phyloP scores from a whole-genome alignment of 106 monocot species.

The Chionographis japonica region DNA sequence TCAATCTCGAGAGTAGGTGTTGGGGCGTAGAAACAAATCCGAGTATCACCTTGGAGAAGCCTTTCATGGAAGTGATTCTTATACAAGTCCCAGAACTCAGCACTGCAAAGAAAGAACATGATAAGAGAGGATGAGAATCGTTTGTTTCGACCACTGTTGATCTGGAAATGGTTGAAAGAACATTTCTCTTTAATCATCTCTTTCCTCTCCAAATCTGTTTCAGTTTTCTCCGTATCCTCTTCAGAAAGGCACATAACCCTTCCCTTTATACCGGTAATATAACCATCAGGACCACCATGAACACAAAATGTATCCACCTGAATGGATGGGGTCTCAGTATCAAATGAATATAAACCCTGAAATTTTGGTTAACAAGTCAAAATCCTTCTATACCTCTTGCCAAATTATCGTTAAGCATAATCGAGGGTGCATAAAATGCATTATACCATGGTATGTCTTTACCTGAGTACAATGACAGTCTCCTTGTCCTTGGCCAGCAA shows the following conservation, averaged over 20 bases:
- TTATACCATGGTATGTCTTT: background rate
- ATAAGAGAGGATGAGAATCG: no score
- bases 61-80: constrained; percentile 53
- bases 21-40: constrained; percentile 76
- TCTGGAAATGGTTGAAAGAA: no score
- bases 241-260: constrained; percentile 80
- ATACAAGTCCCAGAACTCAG: constrained; percentile 86
- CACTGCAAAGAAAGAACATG: no score
- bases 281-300: constrained; percentile 87
- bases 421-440: background rate
- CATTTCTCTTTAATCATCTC: constrained; percentile 86
- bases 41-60: constrained; percentile 39
- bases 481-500: constrained; percentile 92
- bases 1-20: constrained; percentile 23
- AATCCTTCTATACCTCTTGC: background rate
- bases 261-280: constrained; percentile 89
- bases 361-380: constrained; percentile 1
- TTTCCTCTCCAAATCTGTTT: constrained; percentile 61
- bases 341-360: constrained; percentile 89
- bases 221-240: constrained; percentile 45
- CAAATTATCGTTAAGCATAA: background rate
- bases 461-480: constrained; percentile 98
- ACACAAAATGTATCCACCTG: constrained; percentile 92
- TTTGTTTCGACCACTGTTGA: no score
- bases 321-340: constrained; percentile 48